Evolutionary conservation across 495 filamentous ascomycete genomes (phyloP).

Genomic region (Acidomyces sp.): DNA sequence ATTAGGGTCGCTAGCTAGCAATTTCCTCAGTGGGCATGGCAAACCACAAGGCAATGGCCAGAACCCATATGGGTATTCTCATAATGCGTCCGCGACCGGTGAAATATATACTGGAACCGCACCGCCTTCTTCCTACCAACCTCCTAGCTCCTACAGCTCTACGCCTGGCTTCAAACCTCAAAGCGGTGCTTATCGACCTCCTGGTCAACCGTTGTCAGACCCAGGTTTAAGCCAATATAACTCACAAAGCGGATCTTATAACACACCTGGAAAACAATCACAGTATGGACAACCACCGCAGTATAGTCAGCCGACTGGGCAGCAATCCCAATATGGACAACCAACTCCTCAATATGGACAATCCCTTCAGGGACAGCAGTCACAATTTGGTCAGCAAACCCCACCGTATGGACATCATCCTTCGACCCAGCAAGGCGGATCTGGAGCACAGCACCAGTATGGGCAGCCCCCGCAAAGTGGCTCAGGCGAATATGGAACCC

Average conservation of each 20-base stretch:
- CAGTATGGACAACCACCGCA: slow-evolving; percentile 13
- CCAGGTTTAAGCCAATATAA: slow-evolving; percentile 1
- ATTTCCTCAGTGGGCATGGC: slow-evolving; percentile 18
- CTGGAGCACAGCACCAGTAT: background rate
- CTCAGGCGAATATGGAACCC: slow-evolving; percentile 5
- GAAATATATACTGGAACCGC: slow-evolving; percentile 11
- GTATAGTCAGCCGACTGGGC: background rate
- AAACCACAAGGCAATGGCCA: slow-evolving; percentile 7
- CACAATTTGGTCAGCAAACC: no score
- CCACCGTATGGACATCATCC: no score
- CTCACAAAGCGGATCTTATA: background rate
- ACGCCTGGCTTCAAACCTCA: slow-evolving; percentile 9
- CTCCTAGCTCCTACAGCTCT: slow-evolving; percentile 5
- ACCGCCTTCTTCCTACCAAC: slow-evolving; percentile 12
- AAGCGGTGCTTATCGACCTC: slow-evolving; percentile 10
- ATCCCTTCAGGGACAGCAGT: no score
- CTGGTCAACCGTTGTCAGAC: slow-evolving; percentile 7
- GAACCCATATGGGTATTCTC: slow-evolving; percentile 14
- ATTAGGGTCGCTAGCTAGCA: slow-evolving; percentile 18
- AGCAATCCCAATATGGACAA: no score
- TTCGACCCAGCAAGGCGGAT: background rate
- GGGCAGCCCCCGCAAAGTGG: no score
- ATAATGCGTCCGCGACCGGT: slow-evolving; percentile 1
- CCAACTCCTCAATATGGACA: background rate
- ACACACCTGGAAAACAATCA: background rate